Percentiles rank a stretch among this genome's conserved stretches.
These are phyloP conservation scores for Fraxinus sp. DNA, from an alignment of 305 asterid genomes.

Conservation along the genomic window DNA sequence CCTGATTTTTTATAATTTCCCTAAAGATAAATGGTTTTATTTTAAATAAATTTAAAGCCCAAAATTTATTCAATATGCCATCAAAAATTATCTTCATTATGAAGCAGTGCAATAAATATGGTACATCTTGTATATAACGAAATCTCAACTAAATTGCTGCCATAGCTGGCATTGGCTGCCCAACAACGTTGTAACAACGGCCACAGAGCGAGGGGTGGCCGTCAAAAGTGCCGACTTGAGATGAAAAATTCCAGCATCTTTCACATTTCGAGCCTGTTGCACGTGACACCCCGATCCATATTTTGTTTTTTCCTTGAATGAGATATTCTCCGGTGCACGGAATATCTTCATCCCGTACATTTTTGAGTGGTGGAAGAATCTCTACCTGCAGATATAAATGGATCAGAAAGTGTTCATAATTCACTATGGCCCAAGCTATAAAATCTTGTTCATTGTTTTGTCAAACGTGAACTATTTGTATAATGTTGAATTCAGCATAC, in stretches of 20 bases:
- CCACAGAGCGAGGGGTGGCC: slow-evolving; percentile 79
- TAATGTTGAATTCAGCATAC: slow-evolving; percentile 29
- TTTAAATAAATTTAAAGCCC: background rate
- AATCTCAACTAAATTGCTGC: slow-evolving; percentile 57
- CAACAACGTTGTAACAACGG: slow-evolving; percentile 65
- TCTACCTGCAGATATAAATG: slow-evolving; percentile 58
- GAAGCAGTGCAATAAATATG: slow-evolving; percentile 20
- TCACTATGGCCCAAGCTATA: background rate
- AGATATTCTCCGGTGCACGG: slow-evolving; percentile 65
- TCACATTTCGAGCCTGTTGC: slow-evolving; percentile 88
- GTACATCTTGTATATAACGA: background rate
- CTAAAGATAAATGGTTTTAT: background rate
- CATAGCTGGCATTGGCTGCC: slow-evolving; percentile 53
- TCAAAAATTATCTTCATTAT: slow-evolving; percentile 29
- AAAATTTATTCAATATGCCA: background rate
- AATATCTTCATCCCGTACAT: slow-evolving; percentile 33
- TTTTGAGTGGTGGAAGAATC: slow-evolving; percentile 56
- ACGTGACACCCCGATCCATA: slow-evolving; percentile 85
- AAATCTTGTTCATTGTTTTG: background rate
- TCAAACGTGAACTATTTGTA: background rate
- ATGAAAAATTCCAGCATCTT: slow-evolving; percentile 92
- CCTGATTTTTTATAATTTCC: no score
- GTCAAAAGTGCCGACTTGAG: slow-evolving; percentile 61
- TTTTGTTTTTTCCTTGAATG: slow-evolving; percentile 41
- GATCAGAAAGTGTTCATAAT: background rate